These are phyloP conservation scores for Pichia phayaonensis DNA, from an alignment of 805 yeast genomes.

Conservation along the genomic window DNA sequence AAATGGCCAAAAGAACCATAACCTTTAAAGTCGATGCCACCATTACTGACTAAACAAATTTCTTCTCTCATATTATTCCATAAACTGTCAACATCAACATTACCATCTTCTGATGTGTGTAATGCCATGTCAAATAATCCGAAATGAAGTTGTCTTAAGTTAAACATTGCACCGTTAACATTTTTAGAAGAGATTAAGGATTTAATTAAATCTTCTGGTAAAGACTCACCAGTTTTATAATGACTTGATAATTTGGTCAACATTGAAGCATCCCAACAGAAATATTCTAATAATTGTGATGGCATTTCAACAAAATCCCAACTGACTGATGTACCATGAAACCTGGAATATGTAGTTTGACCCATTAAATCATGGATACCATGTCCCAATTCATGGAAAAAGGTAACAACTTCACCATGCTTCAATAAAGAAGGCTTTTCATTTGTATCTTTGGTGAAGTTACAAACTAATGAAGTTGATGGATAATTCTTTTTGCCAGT, in stretches of 20 bases:
- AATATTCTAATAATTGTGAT: conserved; percentile 80
- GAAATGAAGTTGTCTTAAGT: conserved; percentile 70
- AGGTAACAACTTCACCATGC: conserved; percentile 72
- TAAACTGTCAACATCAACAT: conserved; percentile 41
- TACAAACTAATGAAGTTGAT: conserved; percentile 74
- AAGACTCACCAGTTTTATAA: conserved; percentile 46
- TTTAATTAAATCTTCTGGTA: conserved; percentile 49
- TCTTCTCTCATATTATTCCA: conserved; percentile 67
- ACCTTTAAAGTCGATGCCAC: conserved; percentile 52
- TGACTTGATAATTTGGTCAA: conserved; percentile 57
- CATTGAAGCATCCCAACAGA: conserved; percentile 72
- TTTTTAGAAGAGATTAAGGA: conserved; percentile 59
- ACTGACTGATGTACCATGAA: conserved; percentile 70
- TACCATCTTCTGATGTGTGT: conserved; percentile 43
- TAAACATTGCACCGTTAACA: conserved; percentile 67
- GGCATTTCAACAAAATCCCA: conserved; percentile 92
- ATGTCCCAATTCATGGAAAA: conserved; percentile 87
- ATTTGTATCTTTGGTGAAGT: conserved; percentile 67
- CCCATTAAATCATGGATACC: conserved; percentile 78
- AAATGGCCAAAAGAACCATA: conserved; percentile 75
- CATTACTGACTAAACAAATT: conserved; percentile 51
- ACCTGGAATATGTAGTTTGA: conserved; percentile 53
- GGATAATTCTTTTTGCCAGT: conserved; percentile 49
- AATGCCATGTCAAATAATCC: conserved; percentile 70
- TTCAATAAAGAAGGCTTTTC: conserved; percentile 68